phyloP scores from a whole-genome alignment of 1,139 yeast genomes.

The Yamadazyma atlantica region DNA sequence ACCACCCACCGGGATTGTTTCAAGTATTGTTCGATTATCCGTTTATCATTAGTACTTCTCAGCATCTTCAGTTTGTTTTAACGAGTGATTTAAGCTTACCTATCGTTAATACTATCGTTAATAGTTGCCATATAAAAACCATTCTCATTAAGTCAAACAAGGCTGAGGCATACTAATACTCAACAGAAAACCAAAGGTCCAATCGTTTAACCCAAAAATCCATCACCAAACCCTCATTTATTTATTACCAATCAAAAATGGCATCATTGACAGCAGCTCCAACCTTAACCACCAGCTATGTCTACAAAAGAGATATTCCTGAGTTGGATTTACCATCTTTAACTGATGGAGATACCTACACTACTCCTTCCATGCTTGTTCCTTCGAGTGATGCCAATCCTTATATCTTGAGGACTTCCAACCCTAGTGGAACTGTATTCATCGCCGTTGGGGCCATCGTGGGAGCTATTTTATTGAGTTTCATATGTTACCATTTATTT shows the following conservation, averaged over 20 bases:
- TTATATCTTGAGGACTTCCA: constrained; percentile 47
- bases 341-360: constrained; percentile 12
- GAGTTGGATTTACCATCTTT: constrained; percentile 12
- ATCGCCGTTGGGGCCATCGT: constrained; percentile 74
- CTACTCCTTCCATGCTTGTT: constrained; percentile 62
- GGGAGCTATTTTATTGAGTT: constrained; percentile 51
- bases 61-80: too few species aligned
- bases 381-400: constrained; percentile 55
- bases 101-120: too few species aligned
- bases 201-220: too few species aligned
- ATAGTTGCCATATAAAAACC: too few species aligned
- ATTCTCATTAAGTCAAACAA: too few species aligned
- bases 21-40: too few species aligned
- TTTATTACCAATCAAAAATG: neutral
- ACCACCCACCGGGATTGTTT: neutral
- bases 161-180: too few species aligned
- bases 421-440: constrained; percentile 75
- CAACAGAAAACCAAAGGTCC: too few species aligned
- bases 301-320: constrained; percentile 11
- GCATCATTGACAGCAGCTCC: constrained; percentile 9
- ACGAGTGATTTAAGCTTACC: too few species aligned
- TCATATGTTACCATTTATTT: constrained; percentile 40
- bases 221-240: too few species aligned
- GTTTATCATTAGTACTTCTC: too few species aligned
- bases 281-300: constrained; percentile 12